These are phyloP conservation scores for Huiozyma sinensis DNA, from an alignment of 805 yeast species.

Conservation along the genomic window DNA sequence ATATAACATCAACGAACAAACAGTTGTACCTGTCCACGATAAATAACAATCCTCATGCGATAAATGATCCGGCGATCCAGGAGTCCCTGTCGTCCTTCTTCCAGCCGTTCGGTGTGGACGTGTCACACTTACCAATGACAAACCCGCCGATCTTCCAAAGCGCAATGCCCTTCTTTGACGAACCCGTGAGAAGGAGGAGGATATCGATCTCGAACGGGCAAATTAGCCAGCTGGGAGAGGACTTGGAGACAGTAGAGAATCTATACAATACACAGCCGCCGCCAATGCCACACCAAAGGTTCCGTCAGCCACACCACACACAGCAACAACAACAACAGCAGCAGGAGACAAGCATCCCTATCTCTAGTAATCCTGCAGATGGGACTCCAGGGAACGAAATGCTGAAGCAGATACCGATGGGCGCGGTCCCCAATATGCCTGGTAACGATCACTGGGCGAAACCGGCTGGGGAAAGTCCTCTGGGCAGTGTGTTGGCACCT, in stretches of 20 bases:
- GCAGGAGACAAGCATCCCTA: neutral
- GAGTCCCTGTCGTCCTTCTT: slow-evolving; percentile 34
- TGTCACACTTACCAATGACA: slow-evolving; percentile 34
- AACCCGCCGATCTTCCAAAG: slow-evolving; percentile 37
- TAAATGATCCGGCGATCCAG: slow-evolving; percentile 25
- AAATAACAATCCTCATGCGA: slow-evolving; percentile 18
- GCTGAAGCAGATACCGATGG: neutral
- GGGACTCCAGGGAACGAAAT: neutral
- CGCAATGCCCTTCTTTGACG: slow-evolving; percentile 28
- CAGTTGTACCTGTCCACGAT: slow-evolving; percentile 9
- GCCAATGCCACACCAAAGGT: slow-evolving; percentile 6
- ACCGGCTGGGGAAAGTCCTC: too few species aligned
- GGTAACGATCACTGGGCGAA: neutral
- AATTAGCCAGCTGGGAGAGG: slow-evolving; percentile 58
- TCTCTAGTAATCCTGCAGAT: neutral
- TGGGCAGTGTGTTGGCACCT: neutral
- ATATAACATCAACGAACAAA: slow-evolving; percentile 4
- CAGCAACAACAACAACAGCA: slow-evolving; percentile 3
- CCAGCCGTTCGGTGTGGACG: slow-evolving; percentile 36
- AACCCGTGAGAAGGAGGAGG: slow-evolving; percentile 37
- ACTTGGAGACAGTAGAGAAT: slow-evolving; percentile 28
- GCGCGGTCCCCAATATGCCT: neutral
- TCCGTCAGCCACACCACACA: slow-evolving; percentile 6
- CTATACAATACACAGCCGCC: slow-evolving; percentile 28
- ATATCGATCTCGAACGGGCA: slow-evolving; percentile 80